Base-by-base conservation (phyloP, 2,329 filamentous ascomycete species). In the Cercospora sp. region DNA sequence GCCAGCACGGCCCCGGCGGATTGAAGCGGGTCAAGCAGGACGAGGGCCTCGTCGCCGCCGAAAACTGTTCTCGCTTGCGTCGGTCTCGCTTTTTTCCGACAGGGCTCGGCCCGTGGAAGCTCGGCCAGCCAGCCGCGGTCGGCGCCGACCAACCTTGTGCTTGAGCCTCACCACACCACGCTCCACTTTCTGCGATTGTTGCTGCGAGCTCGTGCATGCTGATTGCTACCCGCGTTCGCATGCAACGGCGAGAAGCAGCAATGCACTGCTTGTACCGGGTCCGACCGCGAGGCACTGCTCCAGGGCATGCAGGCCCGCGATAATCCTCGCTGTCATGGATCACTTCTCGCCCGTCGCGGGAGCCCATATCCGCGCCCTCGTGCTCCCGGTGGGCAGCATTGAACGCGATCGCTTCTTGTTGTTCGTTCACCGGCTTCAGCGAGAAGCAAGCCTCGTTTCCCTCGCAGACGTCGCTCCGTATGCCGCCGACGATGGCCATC, bases 261-360 rank as follows among this genome's bases (percentile, higher is more conserved):
- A 58, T 58, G 53, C 53, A 13, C 53, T 57, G 53, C 53, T 20
- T 23, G n/a, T 57, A 18, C 53, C 12, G 53, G 10, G 20, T 31
- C 20, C 53, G 30, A 28, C 26, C 53, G 30, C 26, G 30, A 58
- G 53, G 53, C 53, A 18, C 26, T 26, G 13, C 26, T n/a, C n/a
- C 53, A 26, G 26, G 13, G 53, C 53, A 63, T 23, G 42, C 42
- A 9, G 59, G 23, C 48, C 36, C 23, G 20, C 57, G 23, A 18
- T 30, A 58, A 18, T 18, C 45, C 10, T 51, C 45, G 45, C 48
- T 51, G 20, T 63, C 39, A 77, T 77, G 76, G 94, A 97, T 84
- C 90, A 92, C 80, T 88, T 97, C 80, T 91, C 94, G 79, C 93
- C 94, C 81, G 89, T 94, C 83, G 91, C 94, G 81, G 93, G 93